These are phyloP conservation scores for Cladophialophora psammophila DNA, from an alignment of 2,329 filamentous ascomycete species.

Conservation along the genomic window DNA sequence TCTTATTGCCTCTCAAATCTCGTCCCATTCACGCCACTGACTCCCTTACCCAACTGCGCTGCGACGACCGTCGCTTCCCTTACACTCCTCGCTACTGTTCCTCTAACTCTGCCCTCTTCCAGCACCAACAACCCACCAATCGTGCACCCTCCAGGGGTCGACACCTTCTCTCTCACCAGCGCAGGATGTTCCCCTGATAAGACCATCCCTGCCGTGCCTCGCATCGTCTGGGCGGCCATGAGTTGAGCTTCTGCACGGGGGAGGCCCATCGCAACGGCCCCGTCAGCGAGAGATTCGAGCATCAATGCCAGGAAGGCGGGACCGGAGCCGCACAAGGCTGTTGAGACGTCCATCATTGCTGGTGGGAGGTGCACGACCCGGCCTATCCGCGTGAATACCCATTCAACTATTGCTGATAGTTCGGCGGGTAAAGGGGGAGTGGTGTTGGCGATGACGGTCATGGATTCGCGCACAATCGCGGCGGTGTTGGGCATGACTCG, in stretches of 20 bases:
- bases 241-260: slow-evolving; percentile 65
- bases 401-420: slow-evolving; percentile 56
- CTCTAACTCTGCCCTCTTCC: slow-evolving; percentile 80
- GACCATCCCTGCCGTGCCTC: slow-evolving; percentile 65
- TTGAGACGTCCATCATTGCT: slow-evolving; percentile 41
- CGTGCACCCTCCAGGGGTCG: slow-evolving; percentile 68
- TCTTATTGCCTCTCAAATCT: slow-evolving; percentile 32
- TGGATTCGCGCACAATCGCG: slow-evolving; percentile 77
- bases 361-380: slow-evolving; percentile 39
- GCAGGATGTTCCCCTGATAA: slow-evolving; percentile 67
- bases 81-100: slow-evolving; percentile 71
- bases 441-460: slow-evolving; percentile 76
- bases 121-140: slow-evolving; percentile 67
- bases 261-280: slow-evolving; percentile 68
- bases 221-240: slow-evolving; percentile 70
- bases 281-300: slow-evolving; percentile 67
- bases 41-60: slow-evolving; percentile 56
- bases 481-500: slow-evolving; percentile 88
- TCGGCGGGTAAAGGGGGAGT: slow-evolving; percentile 55
- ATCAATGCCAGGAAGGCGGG: slow-evolving; percentile 68
- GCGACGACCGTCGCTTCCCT: slow-evolving; percentile 67
- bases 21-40: slow-evolving; percentile 41
- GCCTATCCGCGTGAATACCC: slow-evolving; percentile 64
- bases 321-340: slow-evolving; percentile 58
- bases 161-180: slow-evolving; percentile 66